Base-by-base conservation (phyloP, 2,329 filamentous ascomycete genomes). In the Myriangium duriaei region DNA sequence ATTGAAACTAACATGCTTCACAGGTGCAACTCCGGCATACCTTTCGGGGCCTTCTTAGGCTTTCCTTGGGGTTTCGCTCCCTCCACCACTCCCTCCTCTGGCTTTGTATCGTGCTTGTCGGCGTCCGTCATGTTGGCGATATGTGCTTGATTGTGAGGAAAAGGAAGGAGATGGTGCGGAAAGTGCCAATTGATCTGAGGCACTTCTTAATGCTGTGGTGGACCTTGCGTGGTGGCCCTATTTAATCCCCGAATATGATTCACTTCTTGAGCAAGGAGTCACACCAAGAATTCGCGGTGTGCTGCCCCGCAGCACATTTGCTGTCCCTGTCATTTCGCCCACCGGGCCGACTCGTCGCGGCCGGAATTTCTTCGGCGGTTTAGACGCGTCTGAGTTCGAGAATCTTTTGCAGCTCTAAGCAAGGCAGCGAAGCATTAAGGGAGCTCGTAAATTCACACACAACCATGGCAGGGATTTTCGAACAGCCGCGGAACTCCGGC, bases 381-480 rank as follows among this genome's bases (percentile, higher is more conserved):
- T n/a, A 14, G 32, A 33, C 36, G 36, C 36, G 36, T 39, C 26
- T 13, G 14, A 16, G 10, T 7, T 39, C 30, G 17, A 32, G 36
- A 39, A 39, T 26, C 36, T 39, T 39, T 39, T 39, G 36, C 30
- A 32, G 30, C 36, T 33, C 14, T 14, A n/a, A n/a, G n/a, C n/a
- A n/a, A n/a, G n/a, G n/a, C n/a, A n/a, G n/a, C n/a, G n/a, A n/a
- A n/a, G n/a, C n/a, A n/a, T n/a, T n/a, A n/a, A n/a, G n/a, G n/a
- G n/a, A n/a, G n/a, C n/a, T n/a, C n/a, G n/a, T n/a, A n/a, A n/a
- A n/a, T n/a, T n/a, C 16, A 11, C 18, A 40, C 15, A 18, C 39
- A 48, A 61, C 50, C 48, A 98, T 98, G 91, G 79, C 85, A 62
- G 83, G 84, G 58, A 86, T 98, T 64, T 98, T 96, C 58, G 86